Conservation (phyloP, 768 basidiomycete genomes). For the Amyloporia xantha region DNA sequence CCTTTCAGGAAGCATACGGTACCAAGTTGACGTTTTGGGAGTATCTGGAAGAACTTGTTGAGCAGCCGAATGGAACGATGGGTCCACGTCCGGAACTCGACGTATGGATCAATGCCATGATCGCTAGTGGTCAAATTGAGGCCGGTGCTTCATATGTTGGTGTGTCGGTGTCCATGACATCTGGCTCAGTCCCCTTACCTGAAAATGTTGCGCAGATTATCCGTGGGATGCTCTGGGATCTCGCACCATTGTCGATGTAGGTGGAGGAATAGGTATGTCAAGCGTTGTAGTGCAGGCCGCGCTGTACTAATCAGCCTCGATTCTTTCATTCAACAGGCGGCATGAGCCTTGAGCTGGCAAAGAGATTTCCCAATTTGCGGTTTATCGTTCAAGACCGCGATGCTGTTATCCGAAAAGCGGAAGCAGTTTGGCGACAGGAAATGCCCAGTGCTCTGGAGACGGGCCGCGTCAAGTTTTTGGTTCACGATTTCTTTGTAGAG, state of each 20-base stretch:
- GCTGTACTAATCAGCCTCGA: too few relatives aligned
- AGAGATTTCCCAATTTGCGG: constrained; percentile 10
- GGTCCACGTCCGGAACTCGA: neutral
- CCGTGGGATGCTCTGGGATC: constrained; percentile 8
- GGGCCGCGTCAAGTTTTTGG: constrained; percentile 1
- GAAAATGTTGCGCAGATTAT: constrained; percentile 2
- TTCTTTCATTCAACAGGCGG: constrained; percentile 3
- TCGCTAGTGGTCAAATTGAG: constrained; percentile 5
- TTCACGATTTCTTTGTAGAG: constrained; percentile 12
- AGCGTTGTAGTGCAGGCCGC: too few relatives aligned
- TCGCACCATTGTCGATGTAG: constrained; percentile 12
- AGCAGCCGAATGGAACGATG: constrained; percentile 4
- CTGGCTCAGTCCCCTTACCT: too few relatives aligned
- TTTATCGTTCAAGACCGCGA: constrained; percentile 18
- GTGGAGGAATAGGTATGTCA: constrained; percentile 10
- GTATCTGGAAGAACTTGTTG: constrained; percentile 5
- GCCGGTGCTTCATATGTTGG: neutral
- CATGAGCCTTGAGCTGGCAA: constrained; percentile 11
- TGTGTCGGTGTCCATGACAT: constrained; percentile 4
- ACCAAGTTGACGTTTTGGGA: constrained; percentile 6
- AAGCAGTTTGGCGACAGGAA: constrained; percentile 5
- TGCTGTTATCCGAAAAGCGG: constrained; percentile 9
- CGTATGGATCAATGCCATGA: constrained; percentile 8
- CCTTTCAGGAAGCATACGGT: constrained; percentile 4
- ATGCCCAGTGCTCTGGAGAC: constrained; percentile 3